Base-by-base conservation (phyloP, 1,284 basidiomycete species). In the Phellinidium pouzarii region DNA sequence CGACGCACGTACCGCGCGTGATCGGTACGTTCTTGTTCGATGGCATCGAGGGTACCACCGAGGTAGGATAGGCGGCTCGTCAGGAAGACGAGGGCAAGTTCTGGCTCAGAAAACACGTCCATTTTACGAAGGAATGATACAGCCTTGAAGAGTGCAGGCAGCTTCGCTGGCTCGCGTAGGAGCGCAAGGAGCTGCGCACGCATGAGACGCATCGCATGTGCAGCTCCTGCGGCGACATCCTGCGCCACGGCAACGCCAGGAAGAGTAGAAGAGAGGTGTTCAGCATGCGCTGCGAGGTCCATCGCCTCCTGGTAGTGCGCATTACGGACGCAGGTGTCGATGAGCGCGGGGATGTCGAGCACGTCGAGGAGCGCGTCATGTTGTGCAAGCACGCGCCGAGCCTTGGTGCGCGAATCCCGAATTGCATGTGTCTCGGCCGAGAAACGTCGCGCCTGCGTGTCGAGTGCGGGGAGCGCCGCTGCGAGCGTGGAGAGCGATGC, bases 251-350 rank as follows among this genome's bases (percentile, higher is more conserved):
- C 64, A 26, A 74, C 67, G 17, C 63, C 62, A 0, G 71, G 68
- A 57, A 79, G 74, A 11, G 70, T 66, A 20, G 62, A 48, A 2
- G 71, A 65, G 19, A 85, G 68, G 0, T 65, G 60, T 19, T 73
- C 67, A 0, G 87, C 81, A 62, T 93, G 88, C 5, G 78, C 72
- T 1, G 84, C 75, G 8, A 95, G 78, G 46, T 92, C 85, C 54
- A 97, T 78, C 0, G 92, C 93, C 65, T 97, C 94, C 48, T 84
- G 77, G 69, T 94, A 95, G 68, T 91, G 87, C 5, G 91, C 91
- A 62, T 92, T 93, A 22, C 91, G 79, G 11, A 95, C 87, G 61
- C 92, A 96, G 0, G 92, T 91, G 63, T 94, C 89, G 61, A 95
- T 88, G 23, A 97, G 77, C 46, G 87, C 73, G 4, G 94, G 93